These are phyloP conservation scores for Myxozyma sirexii DNA, from an alignment of 805 yeast species.

Conservation along the genomic window DNA sequence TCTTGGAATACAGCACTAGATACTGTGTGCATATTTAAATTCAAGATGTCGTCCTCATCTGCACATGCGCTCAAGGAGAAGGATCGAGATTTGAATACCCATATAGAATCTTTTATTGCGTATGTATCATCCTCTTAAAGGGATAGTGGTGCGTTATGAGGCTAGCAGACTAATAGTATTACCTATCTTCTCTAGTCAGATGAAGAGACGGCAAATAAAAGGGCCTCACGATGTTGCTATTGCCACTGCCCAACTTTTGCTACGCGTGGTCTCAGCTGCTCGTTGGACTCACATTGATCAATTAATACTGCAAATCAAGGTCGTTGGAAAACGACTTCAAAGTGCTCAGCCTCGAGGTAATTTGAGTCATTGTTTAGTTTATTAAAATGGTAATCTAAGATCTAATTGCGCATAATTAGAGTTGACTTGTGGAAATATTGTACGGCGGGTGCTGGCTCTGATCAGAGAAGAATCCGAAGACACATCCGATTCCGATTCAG, in stretches of 20 bases:
- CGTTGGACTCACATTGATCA: conserved; percentile 82
- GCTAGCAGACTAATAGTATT: not conserved
- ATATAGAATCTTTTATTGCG: conserved; percentile 51
- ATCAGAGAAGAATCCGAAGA: conserved; percentile 84
- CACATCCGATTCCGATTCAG: conserved; percentile 37
- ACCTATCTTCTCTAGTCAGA: conserved; percentile 34
- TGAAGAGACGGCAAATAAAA: conserved; percentile 80
- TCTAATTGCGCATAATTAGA: conserved; percentile 45
- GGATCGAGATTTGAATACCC: conserved; percentile 45
- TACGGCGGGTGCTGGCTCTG: conserved; percentile 82
- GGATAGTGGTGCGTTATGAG: not conserved
- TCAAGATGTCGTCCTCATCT: conserved; percentile 19
- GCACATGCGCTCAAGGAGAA: conserved; percentile 21
- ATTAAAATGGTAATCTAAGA: not conserved
- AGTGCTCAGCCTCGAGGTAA: conserved; percentile 77
- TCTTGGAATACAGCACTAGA: not conserved
- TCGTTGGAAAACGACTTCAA: conserved; percentile 64
- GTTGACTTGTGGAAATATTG: conserved; percentile 85
- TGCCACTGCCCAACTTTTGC: conserved; percentile 81
- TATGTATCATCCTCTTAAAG: conserved; percentile 24
- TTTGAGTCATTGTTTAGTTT: not conserved
- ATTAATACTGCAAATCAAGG: conserved; percentile 69
- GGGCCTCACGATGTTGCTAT: conserved; percentile 84
- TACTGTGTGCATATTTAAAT: not conserved
- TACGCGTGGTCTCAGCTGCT: conserved; percentile 85